These are phyloP conservation scores for Magnolia changhungtana DNA, from an alignment of 164 flowering plant species.

Conservation along the genomic window DNA sequence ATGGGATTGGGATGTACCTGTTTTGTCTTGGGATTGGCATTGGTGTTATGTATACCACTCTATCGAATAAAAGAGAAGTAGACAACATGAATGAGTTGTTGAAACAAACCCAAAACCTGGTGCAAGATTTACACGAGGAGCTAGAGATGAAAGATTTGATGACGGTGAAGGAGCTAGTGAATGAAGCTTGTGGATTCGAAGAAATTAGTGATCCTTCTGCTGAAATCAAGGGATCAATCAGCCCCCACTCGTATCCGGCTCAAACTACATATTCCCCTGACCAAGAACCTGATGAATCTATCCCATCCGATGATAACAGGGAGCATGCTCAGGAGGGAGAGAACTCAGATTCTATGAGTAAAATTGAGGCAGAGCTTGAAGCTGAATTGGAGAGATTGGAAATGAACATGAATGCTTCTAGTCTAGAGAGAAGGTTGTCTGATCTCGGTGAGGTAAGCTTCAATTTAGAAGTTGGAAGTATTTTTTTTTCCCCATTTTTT, in stretches of 20 bases:
- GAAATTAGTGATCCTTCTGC: constrained; percentile 27
- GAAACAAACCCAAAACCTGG: constrained; percentile 65
- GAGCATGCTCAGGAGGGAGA: constrained; percentile 19
- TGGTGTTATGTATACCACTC: constrained; percentile 49
- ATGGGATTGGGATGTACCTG: constrained; percentile 33
- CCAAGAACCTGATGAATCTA: constrained; percentile 20
- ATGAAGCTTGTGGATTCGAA: constrained; percentile 39
- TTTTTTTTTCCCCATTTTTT: background rate
- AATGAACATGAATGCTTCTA: constrained; percentile 48
- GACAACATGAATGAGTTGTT: constrained; percentile 52
- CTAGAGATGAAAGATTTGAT: constrained; percentile 85
- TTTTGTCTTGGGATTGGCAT: constrained; percentile 58
- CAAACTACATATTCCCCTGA: constrained; percentile 18
- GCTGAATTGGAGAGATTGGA: constrained; percentile 88
- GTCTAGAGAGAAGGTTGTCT: constrained; percentile 35
- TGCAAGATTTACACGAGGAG: constrained; percentile 86
- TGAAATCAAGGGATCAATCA: background rate
- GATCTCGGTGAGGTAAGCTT: constrained; percentile 53
- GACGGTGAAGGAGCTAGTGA: constrained; percentile 65
- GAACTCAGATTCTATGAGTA: constrained; percentile 46
- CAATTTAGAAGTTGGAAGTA: background rate
- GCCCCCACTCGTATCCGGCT: constrained; percentile 5
- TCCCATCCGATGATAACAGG: constrained; percentile 17
- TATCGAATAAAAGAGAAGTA: constrained; percentile 49
- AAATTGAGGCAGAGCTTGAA: constrained; percentile 94